phyloP scores from a whole-genome alignment of 768 basidiomycete genomes.

The Termitomyces heimii region DNA sequence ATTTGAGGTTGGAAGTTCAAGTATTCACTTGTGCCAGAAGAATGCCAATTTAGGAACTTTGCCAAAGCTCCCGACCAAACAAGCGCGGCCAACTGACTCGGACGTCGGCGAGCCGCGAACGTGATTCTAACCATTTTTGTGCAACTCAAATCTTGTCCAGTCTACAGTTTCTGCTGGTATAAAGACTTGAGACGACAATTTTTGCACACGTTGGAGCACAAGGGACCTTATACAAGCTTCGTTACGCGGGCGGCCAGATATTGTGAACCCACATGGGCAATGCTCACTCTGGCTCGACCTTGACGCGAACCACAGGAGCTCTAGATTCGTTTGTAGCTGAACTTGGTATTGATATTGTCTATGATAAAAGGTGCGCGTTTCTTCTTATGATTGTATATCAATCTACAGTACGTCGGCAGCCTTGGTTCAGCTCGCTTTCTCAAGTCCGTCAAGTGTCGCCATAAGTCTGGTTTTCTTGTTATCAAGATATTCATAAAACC shows the following conservation, averaged over 20 bases:
- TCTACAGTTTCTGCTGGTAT: background rate
- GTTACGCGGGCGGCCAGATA: background rate
- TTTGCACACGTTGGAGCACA: background rate
- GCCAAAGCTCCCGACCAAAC: background rate
- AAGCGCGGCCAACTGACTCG: background rate
- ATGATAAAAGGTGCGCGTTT: slow-evolving; percentile 77
- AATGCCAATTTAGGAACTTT: background rate
- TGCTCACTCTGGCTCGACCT: slow-evolving; percentile 60
- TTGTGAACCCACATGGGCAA: slow-evolving; percentile 58
- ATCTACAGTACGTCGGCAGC: slow-evolving; percentile 5
- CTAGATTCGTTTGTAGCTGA: slow-evolving; percentile 91
- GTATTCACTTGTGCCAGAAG: background rate
- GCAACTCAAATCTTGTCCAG: background rate
- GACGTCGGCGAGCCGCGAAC: background rate
- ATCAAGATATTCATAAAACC: slow-evolving; percentile 97
- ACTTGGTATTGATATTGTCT: slow-evolving; percentile 78
- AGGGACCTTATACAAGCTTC: background rate
- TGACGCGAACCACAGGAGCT: slow-evolving; percentile 72
- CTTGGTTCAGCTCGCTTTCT: slow-evolving; percentile 28
- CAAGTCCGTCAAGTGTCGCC: slow-evolving; percentile 86
- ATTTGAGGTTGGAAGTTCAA: background rate
- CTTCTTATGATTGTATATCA: background rate
- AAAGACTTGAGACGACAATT: background rate
- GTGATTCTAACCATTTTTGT: background rate
- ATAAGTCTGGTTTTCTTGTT: slow-evolving; percentile 77